Evolutionary conservation across 2,329 filamentous ascomycete genomes (phyloP), one percentile per base, ranked within the genome.

Genomic region (Alternaria angustiovoidea): DNA sequence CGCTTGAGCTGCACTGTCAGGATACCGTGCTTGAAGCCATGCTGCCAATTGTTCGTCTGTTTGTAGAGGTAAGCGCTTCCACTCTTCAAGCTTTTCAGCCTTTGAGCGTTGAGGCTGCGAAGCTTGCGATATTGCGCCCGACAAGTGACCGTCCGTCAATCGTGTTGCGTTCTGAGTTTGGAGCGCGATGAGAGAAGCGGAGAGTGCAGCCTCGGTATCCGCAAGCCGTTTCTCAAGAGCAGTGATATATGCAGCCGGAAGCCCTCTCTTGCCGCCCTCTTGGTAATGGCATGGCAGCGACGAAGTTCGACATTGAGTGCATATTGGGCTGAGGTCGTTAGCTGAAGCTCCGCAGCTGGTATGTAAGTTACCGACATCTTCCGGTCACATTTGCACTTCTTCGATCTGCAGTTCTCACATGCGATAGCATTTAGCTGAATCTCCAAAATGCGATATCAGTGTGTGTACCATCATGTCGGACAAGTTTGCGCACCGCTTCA

Each of bases 351-450:
- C 16, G 2, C 16, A 22, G n/a, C 42, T 20, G 9, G 22, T 16
- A 16, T 36, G 24, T 5, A 20, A 30, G 14, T 39, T n/a, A 46
- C 59, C 64, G 1, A 71, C 71, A 71, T 53, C 51, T 48, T 70
- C 9, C 71, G 67, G 48, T 73, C 71, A 44, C 71, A 73, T 64
- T 66, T 72, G 60, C 68, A 71, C 44, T 73, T 72, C 49, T 69
- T 73, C 36, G 69, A 58, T 22, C 71, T 68, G 54, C 71, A 73
- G 20, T 63, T 62, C 28, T 73, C 71, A 58, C 70, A 73, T 9
- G 71, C 70, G 28, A 73, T 72, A 1, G 67, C 53, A 43, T 73
- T 71, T 1, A 71, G 12, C 20, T 47, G 53, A 7, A 51, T 48
- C 48, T 57, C 22, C 20, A 20, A 2, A 14, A 7, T 32, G 30